phyloP scores from a whole-genome alignment of 495 filamentous ascomycete species.

The Jackrogersella multiformis region DNA sequence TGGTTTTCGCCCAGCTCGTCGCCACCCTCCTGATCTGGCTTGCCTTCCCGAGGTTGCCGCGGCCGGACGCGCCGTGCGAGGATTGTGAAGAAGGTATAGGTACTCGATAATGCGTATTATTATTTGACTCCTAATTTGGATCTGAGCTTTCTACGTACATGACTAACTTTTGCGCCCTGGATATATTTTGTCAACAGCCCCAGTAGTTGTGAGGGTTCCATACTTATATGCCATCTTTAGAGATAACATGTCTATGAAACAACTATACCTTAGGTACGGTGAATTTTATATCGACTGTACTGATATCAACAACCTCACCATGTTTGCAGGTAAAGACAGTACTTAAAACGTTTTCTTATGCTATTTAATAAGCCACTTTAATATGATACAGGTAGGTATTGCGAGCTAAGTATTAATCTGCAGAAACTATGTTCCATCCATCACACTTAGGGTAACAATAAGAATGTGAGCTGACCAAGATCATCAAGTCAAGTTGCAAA shows the following conservation, averaged over 20 bases:
- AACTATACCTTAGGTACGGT: too few relatives aligned
- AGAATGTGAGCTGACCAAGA: not conserved
- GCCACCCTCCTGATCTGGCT: constrained; percentile 59
- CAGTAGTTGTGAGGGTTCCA: too few relatives aligned
- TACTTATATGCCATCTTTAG: too few relatives aligned
- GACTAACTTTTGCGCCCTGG: too few relatives aligned
- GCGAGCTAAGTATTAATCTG: not conserved
- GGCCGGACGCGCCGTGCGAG: not conserved
- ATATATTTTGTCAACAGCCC: too few relatives aligned
- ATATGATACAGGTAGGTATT: not conserved
- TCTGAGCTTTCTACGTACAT: too few relatives aligned
- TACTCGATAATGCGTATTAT: not conserved
- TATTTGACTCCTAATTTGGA: not conserved
- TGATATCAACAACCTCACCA: too few relatives aligned
- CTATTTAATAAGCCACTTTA: too few relatives aligned
- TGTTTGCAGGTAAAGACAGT: too few relatives aligned
- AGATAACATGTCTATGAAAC: too few relatives aligned
- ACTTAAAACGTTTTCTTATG: too few relatives aligned
- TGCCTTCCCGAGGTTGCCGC: constrained; percentile 35
- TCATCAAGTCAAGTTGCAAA: not conserved
- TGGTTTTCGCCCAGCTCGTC: constrained; percentile 67
- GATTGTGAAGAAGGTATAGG: not conserved
- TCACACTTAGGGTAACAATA: not conserved
- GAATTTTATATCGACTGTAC: too few relatives aligned
- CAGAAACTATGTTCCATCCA: not conserved